Percentiles rank a stretch among this genome's conserved stretches.
These are phyloP conservation scores for Trichoderma sp. DNA, from an alignment of 2,329 filamentous ascomycete genomes.

Conservation along the genomic window DNA sequence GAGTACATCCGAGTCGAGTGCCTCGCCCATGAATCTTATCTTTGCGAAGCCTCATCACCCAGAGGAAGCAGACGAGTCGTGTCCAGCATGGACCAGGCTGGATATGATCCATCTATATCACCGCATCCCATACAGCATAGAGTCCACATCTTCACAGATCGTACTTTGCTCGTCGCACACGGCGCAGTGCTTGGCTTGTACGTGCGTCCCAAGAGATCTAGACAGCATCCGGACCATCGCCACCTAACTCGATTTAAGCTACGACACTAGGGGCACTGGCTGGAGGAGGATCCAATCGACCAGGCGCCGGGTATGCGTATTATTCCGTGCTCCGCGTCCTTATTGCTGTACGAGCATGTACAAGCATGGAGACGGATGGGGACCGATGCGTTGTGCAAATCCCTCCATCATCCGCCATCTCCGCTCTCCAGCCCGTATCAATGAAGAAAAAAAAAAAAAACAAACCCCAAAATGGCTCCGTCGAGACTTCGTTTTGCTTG, in stretches of 20 bases:
- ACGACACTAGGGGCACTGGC: conserved; percentile 9
- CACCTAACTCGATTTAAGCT: conserved; percentile 13
- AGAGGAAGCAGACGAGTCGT: not conserved
- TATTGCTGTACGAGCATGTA: not conserved
- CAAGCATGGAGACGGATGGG: not conserved
- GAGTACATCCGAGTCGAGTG: not conserved
- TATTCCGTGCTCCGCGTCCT: conserved; percentile 14
- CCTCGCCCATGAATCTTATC: not conserved
- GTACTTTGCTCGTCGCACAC: not conserved
- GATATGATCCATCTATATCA: not conserved
- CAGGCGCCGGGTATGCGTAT: conserved; percentile 3
- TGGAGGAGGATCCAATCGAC: conserved; percentile 2
- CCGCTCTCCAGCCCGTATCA: not conserved
- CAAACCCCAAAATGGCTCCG: not conserved
- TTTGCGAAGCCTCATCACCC: not conserved
- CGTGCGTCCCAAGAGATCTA: not conserved
- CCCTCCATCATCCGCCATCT: not conserved
- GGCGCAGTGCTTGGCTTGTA: not conserved
- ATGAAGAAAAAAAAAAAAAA: not conserved
- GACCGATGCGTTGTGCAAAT: not conserved
- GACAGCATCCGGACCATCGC: conserved; percentile 14
- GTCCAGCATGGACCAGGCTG: not conserved
- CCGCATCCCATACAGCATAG: not conserved
- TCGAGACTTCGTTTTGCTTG: not conserved
- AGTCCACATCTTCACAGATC: not conserved